Evolutionary conservation across 352 stramenopile species (phyloP).

Genomic region (Poterioochromonas sp.): DNA sequence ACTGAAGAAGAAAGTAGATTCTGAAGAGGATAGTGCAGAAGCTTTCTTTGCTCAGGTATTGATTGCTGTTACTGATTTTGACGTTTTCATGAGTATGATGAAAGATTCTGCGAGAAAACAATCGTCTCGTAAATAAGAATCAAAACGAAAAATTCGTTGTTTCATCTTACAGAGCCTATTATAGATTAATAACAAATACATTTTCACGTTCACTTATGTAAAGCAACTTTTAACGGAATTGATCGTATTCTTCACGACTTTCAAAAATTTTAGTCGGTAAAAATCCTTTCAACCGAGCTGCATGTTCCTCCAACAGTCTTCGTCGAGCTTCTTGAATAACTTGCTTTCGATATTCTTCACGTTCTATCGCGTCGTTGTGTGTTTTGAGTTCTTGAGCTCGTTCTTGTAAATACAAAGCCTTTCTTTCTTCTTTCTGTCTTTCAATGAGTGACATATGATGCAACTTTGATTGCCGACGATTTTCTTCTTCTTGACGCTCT

Average conservation of each 20-base stretch:
- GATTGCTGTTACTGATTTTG: constrained; percentile 29
- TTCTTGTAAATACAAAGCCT: constrained; percentile 57
- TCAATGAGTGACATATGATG: constrained; percentile 45
- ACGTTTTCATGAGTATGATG: constrained; percentile 34
- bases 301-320: constrained; percentile 67
- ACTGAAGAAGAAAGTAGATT: constrained; percentile 12
- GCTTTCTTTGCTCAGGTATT: constrained; percentile 27
- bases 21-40: neutral
- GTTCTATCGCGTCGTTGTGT: constrained; percentile 52
- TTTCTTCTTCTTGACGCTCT: constrained; percentile 41
- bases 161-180: too few relatives aligned
- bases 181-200: too few relatives aligned
- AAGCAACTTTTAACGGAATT: too few relatives aligned
- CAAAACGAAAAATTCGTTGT: too few relatives aligned
- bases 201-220: too few relatives aligned
- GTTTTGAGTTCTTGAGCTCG: constrained; percentile 66
- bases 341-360: constrained; percentile 65
- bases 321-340: constrained; percentile 71
- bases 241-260: constrained; percentile 30
- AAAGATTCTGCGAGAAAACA: neutral
- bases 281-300: constrained; percentile 65
- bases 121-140: constrained; percentile 1
- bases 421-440: constrained; percentile 50
- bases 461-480: constrained; percentile 41
- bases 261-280: constrained; percentile 49